Conservation (phyloP, 371 early-diverging fungal species). For the Choanephora cucurbitarum region DNA sequence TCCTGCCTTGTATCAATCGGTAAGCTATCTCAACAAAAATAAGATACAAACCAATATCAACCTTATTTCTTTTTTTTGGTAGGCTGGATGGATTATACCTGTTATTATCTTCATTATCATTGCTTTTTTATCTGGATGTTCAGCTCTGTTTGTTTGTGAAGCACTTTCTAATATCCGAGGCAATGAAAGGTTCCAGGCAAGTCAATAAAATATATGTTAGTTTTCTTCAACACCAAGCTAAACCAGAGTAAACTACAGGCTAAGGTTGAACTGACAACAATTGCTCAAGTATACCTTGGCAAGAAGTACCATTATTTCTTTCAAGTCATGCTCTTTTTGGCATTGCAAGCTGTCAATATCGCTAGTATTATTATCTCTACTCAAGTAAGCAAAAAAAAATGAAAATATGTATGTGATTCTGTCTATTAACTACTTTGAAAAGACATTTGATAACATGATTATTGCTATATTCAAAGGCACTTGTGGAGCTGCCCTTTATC, state of each 20-base stretch:
- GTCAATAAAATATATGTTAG: no score
- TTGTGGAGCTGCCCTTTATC: conserved; percentile 40
- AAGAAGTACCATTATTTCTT: conserved; percentile 54
- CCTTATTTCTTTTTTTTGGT: not conserved
- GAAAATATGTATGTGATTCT: not conserved
- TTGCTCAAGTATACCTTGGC: conserved; percentile 59
- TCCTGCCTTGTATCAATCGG: conserved; percentile 46
- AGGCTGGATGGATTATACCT: conserved; percentile 52
- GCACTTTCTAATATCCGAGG: conserved; percentile 79
- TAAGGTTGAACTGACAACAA: conserved; percentile 60
- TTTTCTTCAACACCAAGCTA: no score
- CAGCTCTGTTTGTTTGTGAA: conserved; percentile 75
- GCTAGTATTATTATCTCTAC: conserved; percentile 64
- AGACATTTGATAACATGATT: conserved; percentile 50
- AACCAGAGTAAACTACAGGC: conserved; percentile 19
- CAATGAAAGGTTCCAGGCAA: conserved; percentile 68
- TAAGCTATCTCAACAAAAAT: conserved; percentile 15
- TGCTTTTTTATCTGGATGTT: conserved; percentile 49
- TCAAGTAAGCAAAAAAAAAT: conserved; percentile 35
- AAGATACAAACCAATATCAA: no score
- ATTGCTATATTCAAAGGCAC: conserved; percentile 45
- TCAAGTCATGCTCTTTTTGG: conserved; percentile 54
- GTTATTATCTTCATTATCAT: conserved; percentile 47
- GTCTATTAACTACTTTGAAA: not conserved
- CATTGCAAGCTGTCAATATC: conserved; percentile 63